phyloP scores from a whole-genome alignment of 345 rosid species.

The Ricinus communis region DNA sequence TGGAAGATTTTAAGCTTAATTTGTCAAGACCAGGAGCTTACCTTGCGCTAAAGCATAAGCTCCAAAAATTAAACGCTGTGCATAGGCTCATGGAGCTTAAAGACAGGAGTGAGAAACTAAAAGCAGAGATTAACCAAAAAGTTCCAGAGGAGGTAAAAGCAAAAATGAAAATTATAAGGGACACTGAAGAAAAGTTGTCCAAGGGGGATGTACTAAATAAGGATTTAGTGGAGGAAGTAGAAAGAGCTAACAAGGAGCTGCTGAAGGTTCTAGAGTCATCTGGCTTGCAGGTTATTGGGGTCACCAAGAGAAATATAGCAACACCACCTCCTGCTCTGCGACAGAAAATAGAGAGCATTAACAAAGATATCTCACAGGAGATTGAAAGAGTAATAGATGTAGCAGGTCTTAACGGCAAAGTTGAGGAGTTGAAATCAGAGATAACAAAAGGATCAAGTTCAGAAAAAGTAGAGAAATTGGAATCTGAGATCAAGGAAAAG shows the following conservation, averaged over 20 bases:
- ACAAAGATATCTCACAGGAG: conserved; percentile 34
- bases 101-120: conserved; percentile 34
- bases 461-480: conserved; percentile 20
- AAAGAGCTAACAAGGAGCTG: conserved; percentile 28
- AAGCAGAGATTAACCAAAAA: conserved; percentile 32
- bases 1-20: conserved; percentile 32
- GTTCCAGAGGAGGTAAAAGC: conserved; percentile 35
- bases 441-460: conserved; percentile 26
- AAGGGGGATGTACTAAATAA: conserved; percentile 30
- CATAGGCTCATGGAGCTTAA: conserved; percentile 26
- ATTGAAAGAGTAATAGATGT: conserved; percentile 30
- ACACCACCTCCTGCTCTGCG: conserved; percentile 8
- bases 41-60: conserved; percentile 42
- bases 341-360: conserved; percentile 25
- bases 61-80: conserved; percentile 28
- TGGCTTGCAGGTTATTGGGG: conserved; percentile 36
- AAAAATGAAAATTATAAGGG: conserved; percentile 30
- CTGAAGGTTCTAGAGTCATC: conserved; percentile 31
- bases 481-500: conserved; percentile 35
- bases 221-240: conserved; percentile 28
- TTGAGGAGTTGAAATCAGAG: conserved; percentile 39
- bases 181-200: conserved; percentile 29
- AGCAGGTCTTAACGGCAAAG: conserved; percentile 28
- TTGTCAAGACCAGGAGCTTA: conserved; percentile 41
- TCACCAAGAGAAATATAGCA: conserved; percentile 26